phyloP scores from a whole-genome alignment of 2,329 filamentous ascomycete species.

The Amesomyces nigricolor region DNA sequence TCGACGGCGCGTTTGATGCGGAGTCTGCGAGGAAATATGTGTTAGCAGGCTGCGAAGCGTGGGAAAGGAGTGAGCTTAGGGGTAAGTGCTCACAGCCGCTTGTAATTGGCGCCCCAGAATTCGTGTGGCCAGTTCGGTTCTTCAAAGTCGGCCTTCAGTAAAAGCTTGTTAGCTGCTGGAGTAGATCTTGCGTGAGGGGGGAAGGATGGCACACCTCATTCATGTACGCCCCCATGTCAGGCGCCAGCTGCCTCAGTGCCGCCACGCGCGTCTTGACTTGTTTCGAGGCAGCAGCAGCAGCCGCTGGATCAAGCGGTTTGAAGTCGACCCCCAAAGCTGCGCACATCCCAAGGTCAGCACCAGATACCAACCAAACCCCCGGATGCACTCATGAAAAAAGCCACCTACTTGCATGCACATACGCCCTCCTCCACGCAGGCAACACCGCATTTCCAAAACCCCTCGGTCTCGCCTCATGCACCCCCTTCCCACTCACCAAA shows the following conservation, averaged over 20 bases:
- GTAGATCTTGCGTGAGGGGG: neutral
- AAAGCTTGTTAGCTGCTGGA: no score
- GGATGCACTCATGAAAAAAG: neutral
- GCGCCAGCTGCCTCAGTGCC: constrained; percentile 36
- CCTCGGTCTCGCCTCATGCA: constrained; percentile 38
- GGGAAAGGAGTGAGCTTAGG: neutral
- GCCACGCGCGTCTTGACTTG: constrained; percentile 29
- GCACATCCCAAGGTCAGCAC: constrained; percentile 23
- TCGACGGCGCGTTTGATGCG: constrained; percentile 32
- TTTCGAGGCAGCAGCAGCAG: constrained; percentile 26
- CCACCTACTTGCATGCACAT: constrained; percentile 38
- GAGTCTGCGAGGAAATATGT: neutral
- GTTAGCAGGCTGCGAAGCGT: neutral
- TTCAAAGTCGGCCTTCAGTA: constrained; percentile 3
- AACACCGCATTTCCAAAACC: constrained; percentile 44
- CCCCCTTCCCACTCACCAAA: constrained; percentile 41
- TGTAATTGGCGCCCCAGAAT: constrained; percentile 39
- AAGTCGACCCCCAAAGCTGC: constrained; percentile 21
- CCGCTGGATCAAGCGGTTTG: constrained; percentile 31
- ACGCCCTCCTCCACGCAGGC: constrained; percentile 46
- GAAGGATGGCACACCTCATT: constrained; percentile 37
- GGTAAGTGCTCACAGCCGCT: constrained; percentile 27
- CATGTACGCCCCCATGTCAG: constrained; percentile 39
- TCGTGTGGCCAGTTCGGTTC: constrained; percentile 33
- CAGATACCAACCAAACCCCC: constrained; percentile 9